Base-by-base conservation (phyloP, 2,329 filamentous ascomycete species). In the Aureobasidium pullulans region DNA sequence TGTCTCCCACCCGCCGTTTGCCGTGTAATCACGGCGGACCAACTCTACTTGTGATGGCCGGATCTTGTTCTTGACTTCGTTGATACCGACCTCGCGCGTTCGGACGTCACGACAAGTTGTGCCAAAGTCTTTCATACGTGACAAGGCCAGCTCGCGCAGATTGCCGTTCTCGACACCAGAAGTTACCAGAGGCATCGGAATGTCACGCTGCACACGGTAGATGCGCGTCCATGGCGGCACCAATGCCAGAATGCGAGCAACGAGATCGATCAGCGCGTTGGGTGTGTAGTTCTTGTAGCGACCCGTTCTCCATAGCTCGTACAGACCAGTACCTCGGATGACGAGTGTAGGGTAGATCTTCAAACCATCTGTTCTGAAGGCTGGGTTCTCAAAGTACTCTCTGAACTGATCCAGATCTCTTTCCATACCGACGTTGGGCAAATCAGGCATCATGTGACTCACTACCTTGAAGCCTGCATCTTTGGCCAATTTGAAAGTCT, bases 131-230 rank as follows among this genome's bases (percentile, higher is more conserved):
- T 96, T 96, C 95, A 99, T 99, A 23, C 94, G 83, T n/a, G 92
- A 91, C 59, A 99, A 78, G 0, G 94, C 93, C 50, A 99, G 79
- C 73, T 99, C 94, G 63, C 94, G 86, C 40, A 99, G 78, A 71
- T 99, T 99, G 62, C 94, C 94, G 67, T 99, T 99, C 76, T 99
- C 94, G 0, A 99, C 94, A 42, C 94, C 94, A 0, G 93, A 96
- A 0, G 94, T 97, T n/a, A 99, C 95, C 28, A 99, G 81, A 0
- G 94, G 94, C 94, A 99, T 99, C n/a, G 94, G 94, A 61, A 99
- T 99, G 75, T 99, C 94, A 72, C 94, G 86, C 77, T 99, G 94
- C 0, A 99, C 94, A 62, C 94, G 90, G 77, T 99, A 99, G 69
- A 99, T 99, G 63, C 94, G 86, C 0, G 95, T 99, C 94, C 94